phyloP scores from a whole-genome alignment of 2,329 filamentous ascomycete genomes.

The Apiospora sp. region DNA sequence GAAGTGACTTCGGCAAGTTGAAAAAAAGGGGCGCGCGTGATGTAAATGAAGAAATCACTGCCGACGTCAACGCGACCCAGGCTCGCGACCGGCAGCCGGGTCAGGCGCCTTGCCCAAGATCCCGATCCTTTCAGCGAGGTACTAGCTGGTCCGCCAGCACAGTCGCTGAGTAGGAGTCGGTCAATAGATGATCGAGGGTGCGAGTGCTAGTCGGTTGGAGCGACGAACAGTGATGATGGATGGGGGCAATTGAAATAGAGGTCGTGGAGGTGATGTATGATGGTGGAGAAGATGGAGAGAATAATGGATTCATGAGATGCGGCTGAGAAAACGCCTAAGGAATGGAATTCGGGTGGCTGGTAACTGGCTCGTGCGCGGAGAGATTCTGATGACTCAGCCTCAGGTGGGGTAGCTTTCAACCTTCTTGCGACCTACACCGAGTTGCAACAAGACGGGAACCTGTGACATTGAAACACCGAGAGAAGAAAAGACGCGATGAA shows the following conservation, averaged over 20 bases:
- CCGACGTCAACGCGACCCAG: constrained; percentile 22
- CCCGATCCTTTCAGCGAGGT: constrained; percentile 28
- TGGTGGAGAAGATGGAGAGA: not conserved
- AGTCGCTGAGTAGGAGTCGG: constrained; percentile 25
- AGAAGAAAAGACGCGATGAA: too few relatives aligned
- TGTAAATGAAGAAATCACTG: not conserved
- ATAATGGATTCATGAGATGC: not conserved
- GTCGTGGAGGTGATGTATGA: not conserved
- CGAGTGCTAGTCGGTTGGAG: constrained; percentile 27
- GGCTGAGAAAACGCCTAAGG: not conserved
- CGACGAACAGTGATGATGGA: not conserved
- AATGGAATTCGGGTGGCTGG: not conserved
- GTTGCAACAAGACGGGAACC: too few relatives aligned
- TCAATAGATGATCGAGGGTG: constrained; percentile 28
- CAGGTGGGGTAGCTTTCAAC: not conserved
- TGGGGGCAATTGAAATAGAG: not conserved
- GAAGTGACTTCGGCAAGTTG: too few relatives aligned
- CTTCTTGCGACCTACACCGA: not conserved
- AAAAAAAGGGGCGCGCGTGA: not conserved
- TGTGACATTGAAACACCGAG: too few relatives aligned
- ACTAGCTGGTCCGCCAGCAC: constrained; percentile 14
- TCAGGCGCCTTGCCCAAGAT: constrained; percentile 28
- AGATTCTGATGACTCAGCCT: not conserved
- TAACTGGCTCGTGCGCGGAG: not conserved
- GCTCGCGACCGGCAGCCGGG: constrained; percentile 27